phyloP scores from a whole-genome alignment of 1,284 basidiomycete species.

The Ganoderma sinense region DNA sequence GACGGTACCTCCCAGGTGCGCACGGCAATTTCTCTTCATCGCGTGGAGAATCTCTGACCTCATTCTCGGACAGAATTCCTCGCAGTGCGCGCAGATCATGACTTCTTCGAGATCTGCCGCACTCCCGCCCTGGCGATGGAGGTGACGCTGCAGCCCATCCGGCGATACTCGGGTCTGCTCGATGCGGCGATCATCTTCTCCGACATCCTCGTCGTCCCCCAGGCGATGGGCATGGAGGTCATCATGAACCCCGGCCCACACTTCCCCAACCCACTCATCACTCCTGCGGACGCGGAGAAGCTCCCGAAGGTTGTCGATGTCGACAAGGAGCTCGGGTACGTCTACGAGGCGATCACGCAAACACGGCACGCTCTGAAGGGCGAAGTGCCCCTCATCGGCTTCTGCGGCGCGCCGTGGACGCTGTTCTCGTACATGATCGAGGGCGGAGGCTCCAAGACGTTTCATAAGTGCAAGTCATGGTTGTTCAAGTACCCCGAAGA shows the following conservation, averaged over 20 bases:
- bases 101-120: conserved; percentile 94
- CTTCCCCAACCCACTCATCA: conserved; percentile 85
- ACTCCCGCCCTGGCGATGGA: conserved; percentile 86
- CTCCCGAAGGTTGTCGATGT: conserved; percentile 76
- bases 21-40: conserved; percentile 16
- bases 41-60: conserved; percentile 2
- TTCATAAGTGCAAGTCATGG: conserved; percentile 92
- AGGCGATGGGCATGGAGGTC: conserved; percentile 95
- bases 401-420: conserved; percentile 97
- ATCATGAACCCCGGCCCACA: conserved; percentile 92
- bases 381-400: conserved; percentile 93
- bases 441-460: conserved; percentile 89
- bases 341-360: conserved; percentile 88
- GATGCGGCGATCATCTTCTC: conserved; percentile 97
- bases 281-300: conserved; percentile 74
- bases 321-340: conserved; percentile 85
- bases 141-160: conserved; percentile 92
- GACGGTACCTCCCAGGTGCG: conserved; percentile 92
- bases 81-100: conserved; percentile 82
- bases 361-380: conserved; percentile 83
- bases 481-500: conserved; percentile 88
- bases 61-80: conserved; percentile 74
- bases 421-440: conserved; percentile 98
- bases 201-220: conserved; percentile 95
- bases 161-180: conserved; percentile 82